These are phyloP conservation scores for Clonostachys chloroleuca DNA, from an alignment of 2,329 filamentous ascomycete species.

Conservation along the genomic window DNA sequence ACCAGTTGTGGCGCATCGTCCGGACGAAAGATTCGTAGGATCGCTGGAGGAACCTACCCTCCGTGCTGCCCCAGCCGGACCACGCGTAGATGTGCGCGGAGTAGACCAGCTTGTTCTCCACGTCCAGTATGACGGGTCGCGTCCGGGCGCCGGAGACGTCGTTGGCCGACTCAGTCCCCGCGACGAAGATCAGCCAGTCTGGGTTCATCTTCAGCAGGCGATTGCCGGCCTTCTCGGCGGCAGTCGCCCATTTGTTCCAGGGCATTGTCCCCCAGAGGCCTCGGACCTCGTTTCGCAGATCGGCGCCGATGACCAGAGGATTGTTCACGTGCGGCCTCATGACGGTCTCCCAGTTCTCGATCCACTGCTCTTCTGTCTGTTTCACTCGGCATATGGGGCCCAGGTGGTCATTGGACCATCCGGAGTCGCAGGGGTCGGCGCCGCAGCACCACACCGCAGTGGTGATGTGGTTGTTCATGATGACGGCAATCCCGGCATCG, in stretches of 20 bases:
- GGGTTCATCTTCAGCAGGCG: constrained; percentile 52
- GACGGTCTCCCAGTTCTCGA: constrained; percentile 60
- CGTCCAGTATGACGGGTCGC: constrained; percentile 53
- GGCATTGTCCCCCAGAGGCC: constrained; percentile 66
- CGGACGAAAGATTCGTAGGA: constrained; percentile 57
- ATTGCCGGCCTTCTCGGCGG: constrained; percentile 60
- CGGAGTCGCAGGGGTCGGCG: constrained; percentile 61
- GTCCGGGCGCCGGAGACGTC: constrained; percentile 51
- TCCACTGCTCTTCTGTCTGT: constrained; percentile 63
- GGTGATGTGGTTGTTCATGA: constrained; percentile 69
- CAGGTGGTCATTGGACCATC: constrained; percentile 63
- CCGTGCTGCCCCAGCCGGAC: constrained; percentile 63
- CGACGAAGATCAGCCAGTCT: constrained; percentile 64
- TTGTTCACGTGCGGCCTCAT: constrained; percentile 57
- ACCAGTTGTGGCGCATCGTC: constrained; percentile 64
- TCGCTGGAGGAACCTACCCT: constrained; percentile 56
- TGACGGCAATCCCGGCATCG: constrained; percentile 57
- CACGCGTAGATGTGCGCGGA: constrained; percentile 65
- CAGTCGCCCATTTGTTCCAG: constrained; percentile 60
- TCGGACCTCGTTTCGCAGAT: constrained; percentile 66
- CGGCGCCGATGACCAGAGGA: constrained; percentile 59
- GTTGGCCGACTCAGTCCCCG: constrained; percentile 64
- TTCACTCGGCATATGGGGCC: constrained; percentile 53
- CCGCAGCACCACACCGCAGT: constrained; percentile 66
- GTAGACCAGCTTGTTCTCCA: constrained; percentile 56